These are phyloP conservation scores for Nitzschia palea DNA, from an alignment of 108 stramenopile species.

Conservation along the genomic window DNA sequence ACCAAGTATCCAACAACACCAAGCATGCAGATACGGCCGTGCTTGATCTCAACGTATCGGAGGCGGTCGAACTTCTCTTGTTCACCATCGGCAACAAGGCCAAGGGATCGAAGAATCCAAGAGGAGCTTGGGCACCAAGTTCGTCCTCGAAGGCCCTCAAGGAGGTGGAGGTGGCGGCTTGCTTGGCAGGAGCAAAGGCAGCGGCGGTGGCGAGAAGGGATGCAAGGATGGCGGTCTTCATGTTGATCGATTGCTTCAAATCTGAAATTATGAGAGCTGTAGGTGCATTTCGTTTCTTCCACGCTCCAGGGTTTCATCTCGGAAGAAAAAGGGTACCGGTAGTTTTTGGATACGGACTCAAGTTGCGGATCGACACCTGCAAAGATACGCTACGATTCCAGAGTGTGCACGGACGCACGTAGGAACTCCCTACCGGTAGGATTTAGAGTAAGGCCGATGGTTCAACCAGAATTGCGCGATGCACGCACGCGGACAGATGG, in stretches of 20 bases:
- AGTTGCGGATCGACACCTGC: too few relatives aligned
- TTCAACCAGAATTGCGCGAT: too few relatives aligned
- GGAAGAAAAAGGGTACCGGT: too few relatives aligned
- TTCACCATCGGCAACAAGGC: slow-evolving; percentile 52
- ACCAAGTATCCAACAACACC: slow-evolving; percentile 74
- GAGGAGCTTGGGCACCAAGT: slow-evolving; percentile 84
- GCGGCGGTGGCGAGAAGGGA: slow-evolving; percentile 54
- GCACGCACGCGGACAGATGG: too few relatives aligned
- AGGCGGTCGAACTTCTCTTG: slow-evolving; percentile 54
- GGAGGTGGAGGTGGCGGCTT: slow-evolving; percentile 46
- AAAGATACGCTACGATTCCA: not conserved
- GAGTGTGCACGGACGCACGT: not conserved
- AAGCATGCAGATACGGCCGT: slow-evolving; percentile 71
- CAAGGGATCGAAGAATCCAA: slow-evolving; percentile 87
- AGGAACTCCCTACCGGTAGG: not conserved
- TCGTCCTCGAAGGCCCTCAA: slow-evolving; percentile 76
- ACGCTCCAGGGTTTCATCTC: too few relatives aligned
- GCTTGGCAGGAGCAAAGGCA: slow-evolving; percentile 52
- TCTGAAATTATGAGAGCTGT: slow-evolving; percentile 5
- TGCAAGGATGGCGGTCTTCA: slow-evolving; percentile 59
- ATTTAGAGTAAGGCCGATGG: not conserved
- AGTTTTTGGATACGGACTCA: not conserved
- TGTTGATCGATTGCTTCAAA: slow-evolving; percentile 13
- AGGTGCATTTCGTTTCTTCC: not conserved
- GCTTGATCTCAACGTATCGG: slow-evolving; percentile 63